Evolutionary conservation across 1,139 yeast genomes (phyloP).

Genomic region (Saccharomycopsis crataegensis): DNA sequence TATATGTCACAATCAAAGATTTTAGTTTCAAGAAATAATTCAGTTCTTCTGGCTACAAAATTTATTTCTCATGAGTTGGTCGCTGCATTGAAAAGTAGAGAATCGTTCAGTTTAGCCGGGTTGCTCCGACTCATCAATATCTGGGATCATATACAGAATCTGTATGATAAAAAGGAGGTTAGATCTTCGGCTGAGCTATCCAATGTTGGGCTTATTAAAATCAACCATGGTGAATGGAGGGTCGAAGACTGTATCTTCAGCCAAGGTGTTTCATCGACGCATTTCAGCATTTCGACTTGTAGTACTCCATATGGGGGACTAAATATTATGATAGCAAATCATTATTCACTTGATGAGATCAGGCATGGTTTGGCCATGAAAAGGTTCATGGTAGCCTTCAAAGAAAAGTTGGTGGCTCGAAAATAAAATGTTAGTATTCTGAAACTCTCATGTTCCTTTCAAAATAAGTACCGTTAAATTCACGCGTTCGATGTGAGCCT

Average conservation of each 20-base stretch:
- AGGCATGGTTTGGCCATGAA: background rate
- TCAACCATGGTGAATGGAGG: background rate
- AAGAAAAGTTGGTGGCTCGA: background rate
- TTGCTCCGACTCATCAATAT: background rate
- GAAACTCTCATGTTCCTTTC: background rate
- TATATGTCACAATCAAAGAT: background rate
- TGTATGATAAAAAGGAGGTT: background rate
- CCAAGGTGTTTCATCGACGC: background rate
- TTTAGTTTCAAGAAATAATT: background rate
- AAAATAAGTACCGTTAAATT: background rate
- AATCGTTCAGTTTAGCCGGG: background rate
- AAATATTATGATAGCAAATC: background rate
- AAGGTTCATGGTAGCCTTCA: background rate
- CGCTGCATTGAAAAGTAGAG: background rate
- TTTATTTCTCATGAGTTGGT: background rate
- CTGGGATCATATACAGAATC: background rate
- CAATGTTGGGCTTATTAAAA: background rate
- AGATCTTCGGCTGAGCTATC: background rate
- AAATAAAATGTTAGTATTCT: background rate
- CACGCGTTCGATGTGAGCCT: background rate
- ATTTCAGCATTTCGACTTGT: background rate
- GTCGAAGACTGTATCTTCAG: background rate
- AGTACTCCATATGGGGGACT: background rate
- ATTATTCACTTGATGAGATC: background rate
- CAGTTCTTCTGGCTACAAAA: background rate